These are phyloP conservation scores for Umbelopsis sp. DNA, from an alignment of 371 early-diverging fungal species.

Conservation along the genomic window DNA sequence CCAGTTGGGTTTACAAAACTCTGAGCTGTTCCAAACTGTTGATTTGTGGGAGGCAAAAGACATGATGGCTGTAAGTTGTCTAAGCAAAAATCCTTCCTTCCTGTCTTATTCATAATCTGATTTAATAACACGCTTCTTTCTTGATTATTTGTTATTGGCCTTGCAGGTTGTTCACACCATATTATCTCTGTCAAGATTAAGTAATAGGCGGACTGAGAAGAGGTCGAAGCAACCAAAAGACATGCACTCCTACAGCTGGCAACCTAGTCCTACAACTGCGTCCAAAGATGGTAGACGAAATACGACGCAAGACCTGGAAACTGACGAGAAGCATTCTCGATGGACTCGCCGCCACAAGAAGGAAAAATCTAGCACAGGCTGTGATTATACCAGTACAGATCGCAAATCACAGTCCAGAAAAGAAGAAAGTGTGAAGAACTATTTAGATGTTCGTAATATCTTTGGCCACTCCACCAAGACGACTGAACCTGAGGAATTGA, in stretches of 20 bases:
- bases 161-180: constrained; percentile 13
- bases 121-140: background rate
- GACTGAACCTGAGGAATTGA: background rate
- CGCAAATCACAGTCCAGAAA: background rate
- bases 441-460: constrained; percentile 10
- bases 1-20: constrained; percentile 76
- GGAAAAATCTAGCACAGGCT: background rate
- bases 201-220: background rate
- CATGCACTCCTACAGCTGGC: background rate
- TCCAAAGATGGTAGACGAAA: background rate
- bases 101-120: background rate
- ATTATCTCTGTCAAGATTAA: constrained; percentile 10
- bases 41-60: constrained; percentile 92
- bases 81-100: background rate
- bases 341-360: background rate
- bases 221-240: background rate
- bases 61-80: constrained; percentile 69
- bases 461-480: background rate
- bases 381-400: background rate
- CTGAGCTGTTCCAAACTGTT: constrained; percentile 91
- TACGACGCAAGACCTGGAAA: background rate
- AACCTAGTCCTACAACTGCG: background rate
- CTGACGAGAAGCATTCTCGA: background rate
- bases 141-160: background rate
- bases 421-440: background rate